These are phyloP conservation scores for Vitis hybrid DNA, from an alignment of 177 flowering plant genomes.

Conservation along the genomic window DNA sequence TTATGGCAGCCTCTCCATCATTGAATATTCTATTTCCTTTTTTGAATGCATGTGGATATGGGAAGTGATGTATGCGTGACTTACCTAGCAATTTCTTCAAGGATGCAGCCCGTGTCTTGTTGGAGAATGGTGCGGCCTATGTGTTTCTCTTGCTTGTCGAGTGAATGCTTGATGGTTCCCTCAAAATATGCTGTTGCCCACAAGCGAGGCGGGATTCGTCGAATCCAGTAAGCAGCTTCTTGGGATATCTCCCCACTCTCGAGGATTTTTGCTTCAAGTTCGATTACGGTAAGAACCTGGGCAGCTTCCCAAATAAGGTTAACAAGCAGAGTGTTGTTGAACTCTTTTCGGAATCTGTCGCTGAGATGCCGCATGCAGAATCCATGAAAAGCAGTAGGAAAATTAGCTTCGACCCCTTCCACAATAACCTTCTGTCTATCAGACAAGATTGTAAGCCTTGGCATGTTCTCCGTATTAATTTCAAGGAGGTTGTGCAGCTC, in stretches of 20 bases:
- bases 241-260: slow-evolving; percentile 81
- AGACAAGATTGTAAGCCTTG: slow-evolving; percentile 87
- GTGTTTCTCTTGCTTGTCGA: too few species aligned
- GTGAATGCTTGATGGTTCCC: slow-evolving; percentile 34
- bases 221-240: slow-evolving; percentile 94
- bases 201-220: slow-evolving; percentile 77
- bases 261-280: slow-evolving; percentile 72
- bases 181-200: slow-evolving; percentile 98
- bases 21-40: too few species aligned
- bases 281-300: slow-evolving; percentile 73
- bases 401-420: slow-evolving; percentile 90
- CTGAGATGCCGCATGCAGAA: slow-evolving; percentile 93
- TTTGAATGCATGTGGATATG: too few species aligned
- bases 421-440: slow-evolving; percentile 84
- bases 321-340: slow-evolving; percentile 75
- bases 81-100: too few species aligned
- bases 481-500: slow-evolving; percentile 88
- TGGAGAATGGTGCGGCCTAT: too few species aligned
- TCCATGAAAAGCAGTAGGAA: slow-evolving; percentile 96
- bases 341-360: slow-evolving; percentile 87
- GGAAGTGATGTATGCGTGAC: too few species aligned
- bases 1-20: too few species aligned
- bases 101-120: too few species aligned
- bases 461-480: slow-evolving; percentile 88
- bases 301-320: slow-evolving; percentile 95